phyloP scores from a whole-genome alignment of 495 filamentous ascomycete genomes.

The Trichoderma asperelloides region DNA sequence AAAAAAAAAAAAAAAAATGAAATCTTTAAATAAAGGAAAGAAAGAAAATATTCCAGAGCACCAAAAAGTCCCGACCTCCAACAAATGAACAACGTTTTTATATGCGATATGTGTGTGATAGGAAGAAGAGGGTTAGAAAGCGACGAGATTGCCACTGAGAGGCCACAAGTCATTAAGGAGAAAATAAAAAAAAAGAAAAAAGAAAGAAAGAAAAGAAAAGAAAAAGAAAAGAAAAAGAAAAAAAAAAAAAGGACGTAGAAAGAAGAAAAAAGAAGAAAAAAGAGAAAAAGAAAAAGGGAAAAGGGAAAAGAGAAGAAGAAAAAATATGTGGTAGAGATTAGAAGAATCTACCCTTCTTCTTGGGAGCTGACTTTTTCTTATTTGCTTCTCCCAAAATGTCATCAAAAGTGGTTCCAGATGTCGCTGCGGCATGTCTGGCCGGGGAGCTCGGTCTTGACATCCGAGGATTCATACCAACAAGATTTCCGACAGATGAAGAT shows the following conservation, averaged over 20 bases:
- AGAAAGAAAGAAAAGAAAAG: too few relatives aligned
- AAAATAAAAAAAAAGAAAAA: background rate
- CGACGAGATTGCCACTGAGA: background rate
- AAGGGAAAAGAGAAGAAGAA: too few relatives aligned
- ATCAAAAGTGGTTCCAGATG: slow-evolving; percentile 11
- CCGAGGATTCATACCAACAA: background rate
- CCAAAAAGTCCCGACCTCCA: background rate
- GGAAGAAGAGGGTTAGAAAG: background rate
- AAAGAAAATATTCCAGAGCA: background rate
- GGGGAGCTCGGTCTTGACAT: slow-evolving; percentile 14
- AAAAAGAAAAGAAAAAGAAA: background rate
- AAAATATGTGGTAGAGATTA: background rate
- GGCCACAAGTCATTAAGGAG: background rate
- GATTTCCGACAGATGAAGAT: slow-evolving; percentile 22
- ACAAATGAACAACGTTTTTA: background rate
- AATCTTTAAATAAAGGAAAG: too few relatives aligned
- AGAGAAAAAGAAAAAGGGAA: background rate
- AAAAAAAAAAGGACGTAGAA: background rate
- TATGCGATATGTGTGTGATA: background rate
- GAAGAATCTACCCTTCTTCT: slow-evolving; percentile 11
- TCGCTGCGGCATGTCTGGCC: background rate
- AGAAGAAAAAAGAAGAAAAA: background rate
- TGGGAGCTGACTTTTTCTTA: background rate
- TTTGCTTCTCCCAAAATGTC: slow-evolving; percentile 10
- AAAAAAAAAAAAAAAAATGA: background rate